Conservation (phyloP, 192 early-diverging fungal species). For the Irineochytrium annulatum region DNA sequence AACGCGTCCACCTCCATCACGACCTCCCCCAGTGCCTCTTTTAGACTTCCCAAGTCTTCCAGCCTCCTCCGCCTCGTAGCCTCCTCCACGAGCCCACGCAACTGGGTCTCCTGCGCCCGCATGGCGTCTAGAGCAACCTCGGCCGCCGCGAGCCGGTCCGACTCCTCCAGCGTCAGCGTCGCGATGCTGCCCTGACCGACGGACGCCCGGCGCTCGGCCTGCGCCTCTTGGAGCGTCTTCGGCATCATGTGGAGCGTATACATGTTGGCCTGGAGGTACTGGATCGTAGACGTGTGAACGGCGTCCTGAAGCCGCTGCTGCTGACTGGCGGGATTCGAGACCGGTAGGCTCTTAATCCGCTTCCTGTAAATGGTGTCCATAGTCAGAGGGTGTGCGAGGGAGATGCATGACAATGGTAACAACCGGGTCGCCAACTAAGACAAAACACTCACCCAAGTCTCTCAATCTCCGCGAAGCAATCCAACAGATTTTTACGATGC, state of each 20-base stretch:
- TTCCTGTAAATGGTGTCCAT: slow-evolving; percentile 28
- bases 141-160: slow-evolving; percentile 16
- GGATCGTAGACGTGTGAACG: slow-evolving; percentile 34
- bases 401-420: no score
- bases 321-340: neutral
- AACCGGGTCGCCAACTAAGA: no score
- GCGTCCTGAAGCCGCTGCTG: slow-evolving; percentile 32
- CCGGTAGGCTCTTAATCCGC: slow-evolving; percentile 38
- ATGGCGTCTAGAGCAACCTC: slow-evolving; percentile 25
- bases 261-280: slow-evolving; percentile 50
- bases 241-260: slow-evolving; percentile 52
- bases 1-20: slow-evolving; percentile 27
- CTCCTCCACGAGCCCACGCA: slow-evolving; percentile 32
- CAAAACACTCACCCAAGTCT: slow-evolving; percentile 31
- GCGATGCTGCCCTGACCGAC: neutral
- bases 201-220: no score
- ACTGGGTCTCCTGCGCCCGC: slow-evolving; percentile 25
- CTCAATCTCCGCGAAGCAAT: slow-evolving; percentile 46
- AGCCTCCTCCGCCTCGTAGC: slow-evolving; percentile 30
- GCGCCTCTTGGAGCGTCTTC: slow-evolving; percentile 13
- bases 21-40: slow-evolving; percentile 37
- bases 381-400: neutral
- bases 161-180: neutral
- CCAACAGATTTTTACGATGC: slow-evolving; percentile 43
- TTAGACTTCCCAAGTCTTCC: slow-evolving; percentile 36